These are phyloP conservation scores for Thyridium curvatum DNA, from an alignment of 2,329 filamentous ascomycete species.

Conservation along the genomic window DNA sequence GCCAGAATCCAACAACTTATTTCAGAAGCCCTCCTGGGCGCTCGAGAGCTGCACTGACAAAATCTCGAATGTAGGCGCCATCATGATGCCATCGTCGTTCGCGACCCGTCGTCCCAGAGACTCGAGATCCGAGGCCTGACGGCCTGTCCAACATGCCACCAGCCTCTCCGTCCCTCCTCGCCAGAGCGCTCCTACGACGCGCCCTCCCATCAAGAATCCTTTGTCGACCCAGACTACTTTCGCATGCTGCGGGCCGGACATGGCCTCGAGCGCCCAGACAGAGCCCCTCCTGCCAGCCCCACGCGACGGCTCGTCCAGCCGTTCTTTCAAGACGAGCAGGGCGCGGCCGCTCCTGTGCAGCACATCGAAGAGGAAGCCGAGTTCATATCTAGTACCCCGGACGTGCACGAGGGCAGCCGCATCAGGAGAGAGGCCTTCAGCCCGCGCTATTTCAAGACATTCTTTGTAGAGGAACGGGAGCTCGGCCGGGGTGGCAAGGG, in stretches of 20 bases:
- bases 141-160: slow-evolving; percentile 89
- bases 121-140: slow-evolving; percentile 73
- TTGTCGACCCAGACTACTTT: slow-evolving; percentile 90
- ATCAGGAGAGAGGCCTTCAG: slow-evolving; percentile 87
- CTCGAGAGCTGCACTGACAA: too few species aligned
- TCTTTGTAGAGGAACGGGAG: slow-evolving; percentile 84
- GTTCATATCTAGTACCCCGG: slow-evolving; percentile 47
- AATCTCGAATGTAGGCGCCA: too few species aligned
- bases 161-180: slow-evolving; percentile 51
- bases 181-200: slow-evolving; percentile 42
- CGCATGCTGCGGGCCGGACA: slow-evolving; percentile 69
- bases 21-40: too few species aligned
- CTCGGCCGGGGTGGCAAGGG: slow-evolving; percentile 89
- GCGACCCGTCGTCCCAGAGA: slow-evolving; percentile 77
- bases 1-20: too few species aligned
- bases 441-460: slow-evolving; percentile 85
- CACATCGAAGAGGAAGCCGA: slow-evolving; percentile 30
- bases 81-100: slow-evolving; percentile 86
- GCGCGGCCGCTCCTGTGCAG: slow-evolving; percentile 7
- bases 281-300: slow-evolving; percentile 39
- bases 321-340: slow-evolving; percentile 21
- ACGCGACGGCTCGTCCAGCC: slow-evolving; percentile 47
- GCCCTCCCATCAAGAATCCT: slow-evolving; percentile 49
- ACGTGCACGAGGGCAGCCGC: slow-evolving; percentile 50
- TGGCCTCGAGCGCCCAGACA: slow-evolving; percentile 33